Percentiles rank a stretch among this genome's conserved stretches.
These are phyloP conservation scores for Coriolopsis trogii DNA, from an alignment of 1,284 basidiomycete genomes.

Conservation along the genomic window DNA sequence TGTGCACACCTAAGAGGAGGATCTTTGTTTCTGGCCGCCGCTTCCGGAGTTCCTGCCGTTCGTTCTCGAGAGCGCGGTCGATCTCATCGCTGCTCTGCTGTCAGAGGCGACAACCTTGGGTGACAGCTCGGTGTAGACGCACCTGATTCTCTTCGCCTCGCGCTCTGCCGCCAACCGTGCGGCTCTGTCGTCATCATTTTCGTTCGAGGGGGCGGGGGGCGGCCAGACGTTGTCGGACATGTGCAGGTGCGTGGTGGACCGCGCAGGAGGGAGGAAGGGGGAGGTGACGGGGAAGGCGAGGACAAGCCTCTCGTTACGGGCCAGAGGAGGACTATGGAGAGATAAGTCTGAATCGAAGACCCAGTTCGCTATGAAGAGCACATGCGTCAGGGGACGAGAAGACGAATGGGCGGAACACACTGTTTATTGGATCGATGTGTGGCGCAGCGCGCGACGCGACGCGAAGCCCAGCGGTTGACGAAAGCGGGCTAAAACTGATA, in stretches of 20 bases:
- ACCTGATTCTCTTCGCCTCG: slow-evolving; percentile 40
- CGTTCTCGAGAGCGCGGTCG: slow-evolving; percentile 49
- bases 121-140: neutral
- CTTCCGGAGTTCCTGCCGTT: slow-evolving; percentile 42
- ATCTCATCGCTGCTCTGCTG: slow-evolving; percentile 55
- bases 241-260: neutral
- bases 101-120: neutral
- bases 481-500: slow-evolving; percentile 13
- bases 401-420: neutral
- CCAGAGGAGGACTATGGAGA: neutral
- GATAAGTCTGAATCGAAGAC: neutral
- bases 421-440: slow-evolving; percentile 18
- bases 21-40: slow-evolving; percentile 47
- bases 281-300: neutral
- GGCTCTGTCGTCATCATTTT: slow-evolving; percentile 15
- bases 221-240: slow-evolving; percentile 20
- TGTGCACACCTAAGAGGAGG: slow-evolving; percentile 57
- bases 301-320: neutral
- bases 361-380: neutral
- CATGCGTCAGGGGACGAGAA: too few relatives aligned
- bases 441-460: slow-evolving; percentile 12
- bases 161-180: slow-evolving; percentile 46
- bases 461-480: slow-evolving; percentile 11
- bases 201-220: slow-evolving; percentile 19
- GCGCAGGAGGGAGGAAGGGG: neutral